Base-by-base conservation (phyloP, 2,329 filamentous ascomycete species). In the Truncatella angustata region DNA sequence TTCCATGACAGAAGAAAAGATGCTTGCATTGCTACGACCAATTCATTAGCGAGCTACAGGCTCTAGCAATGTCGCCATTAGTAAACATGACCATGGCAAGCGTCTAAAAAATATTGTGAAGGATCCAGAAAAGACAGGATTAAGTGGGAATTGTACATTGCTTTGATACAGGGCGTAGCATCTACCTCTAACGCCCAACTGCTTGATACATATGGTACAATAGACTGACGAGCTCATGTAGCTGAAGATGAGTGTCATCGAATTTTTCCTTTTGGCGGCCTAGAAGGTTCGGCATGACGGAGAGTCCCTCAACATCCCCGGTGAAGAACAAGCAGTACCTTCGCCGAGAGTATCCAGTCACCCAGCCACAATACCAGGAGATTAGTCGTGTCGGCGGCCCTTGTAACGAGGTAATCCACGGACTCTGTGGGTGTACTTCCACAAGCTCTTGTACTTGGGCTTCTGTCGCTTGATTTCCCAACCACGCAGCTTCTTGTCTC, bases 401-500 rank as follows among this genome's bases (percentile, higher is more conserved):
- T 39, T 47, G 40, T 50, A 49, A 14, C 53, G 50, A 11, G 50
- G 50, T 43, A 53, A 30, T 40, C 54, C 56, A 55, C 54, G 63
- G 69, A 85, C 83, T 55, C 77, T 75, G 75, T 80, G 82, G 63
- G 78, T 82, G 69, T 84, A 84, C 77, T 85, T 84, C 80, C 81
- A 84, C 58, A 86, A 69, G 56, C 80, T 75, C 63, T 75, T 78
- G 74, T 82, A 87, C 79, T 86, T 86, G 68, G 79, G 77, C 57
- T 81, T 79, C 65, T 84, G 76, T 63, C 80, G 75, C 77, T 82
- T 85, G 62, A 82, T 84, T 61, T 87, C 84, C 84, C 84, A 87
- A 56, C 84, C 84, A 55, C 80, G 78, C 6, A 78, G 70, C 74
- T 81, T 83, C 72, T 79, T 76, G 40, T 80, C 80, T 39, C 73